Base-by-base conservation (phyloP, 1,284 basidiomycete species). In the Malassezia psittaci region DNA sequence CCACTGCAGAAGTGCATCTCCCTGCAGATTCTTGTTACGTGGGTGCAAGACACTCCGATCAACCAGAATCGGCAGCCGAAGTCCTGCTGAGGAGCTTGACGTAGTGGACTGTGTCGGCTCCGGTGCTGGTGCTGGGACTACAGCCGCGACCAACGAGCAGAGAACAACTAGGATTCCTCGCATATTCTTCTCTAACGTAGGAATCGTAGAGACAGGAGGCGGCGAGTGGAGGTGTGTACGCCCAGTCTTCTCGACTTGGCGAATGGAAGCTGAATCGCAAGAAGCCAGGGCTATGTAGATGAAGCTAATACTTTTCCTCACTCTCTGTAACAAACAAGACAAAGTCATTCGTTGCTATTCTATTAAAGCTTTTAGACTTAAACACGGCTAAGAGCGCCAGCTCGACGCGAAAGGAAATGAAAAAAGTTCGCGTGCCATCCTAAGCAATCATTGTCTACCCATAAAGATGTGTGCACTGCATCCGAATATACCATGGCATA, bases 351-450 rank as follows among this genome's bases (percentile, higher is more conserved):
- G 24, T 29, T 29, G 24, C 3, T 29, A 29, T 29, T 29, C 24
- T 29, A 29, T 29, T 29, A 29, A 29, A 29, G 24, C 24, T 29
- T 29, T 29, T 29, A 50, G 50, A 57, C 55, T 38, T 45, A 42
- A 32, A 37, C 24, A 46, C 40, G 55, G 40, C 55, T 57, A 57
- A 57, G 55, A 57, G 55, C 55, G 39, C 55, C 55, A 52, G 55
- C 55, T 52, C 55, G 55, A 57, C 55, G 55, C 55, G 51, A 51
- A 13, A 50, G 21, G 19, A 24, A 44, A 36, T 16, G 38, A n/a
- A 41, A 19, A 32, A 34, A 48, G 43, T 44, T 54, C 54, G 54
- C 54, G 54, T 57, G 54, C 54, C 54, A 56, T 38, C 47, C 38
- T 51, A 13, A 46, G 48, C 24, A 29, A 29, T 29, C 24, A 7